Percentiles rank a stretch among this genome's conserved stretches.
Conservation (phyloP, 176 grass and related monocot species). For the Triticum urartu region DNA sequence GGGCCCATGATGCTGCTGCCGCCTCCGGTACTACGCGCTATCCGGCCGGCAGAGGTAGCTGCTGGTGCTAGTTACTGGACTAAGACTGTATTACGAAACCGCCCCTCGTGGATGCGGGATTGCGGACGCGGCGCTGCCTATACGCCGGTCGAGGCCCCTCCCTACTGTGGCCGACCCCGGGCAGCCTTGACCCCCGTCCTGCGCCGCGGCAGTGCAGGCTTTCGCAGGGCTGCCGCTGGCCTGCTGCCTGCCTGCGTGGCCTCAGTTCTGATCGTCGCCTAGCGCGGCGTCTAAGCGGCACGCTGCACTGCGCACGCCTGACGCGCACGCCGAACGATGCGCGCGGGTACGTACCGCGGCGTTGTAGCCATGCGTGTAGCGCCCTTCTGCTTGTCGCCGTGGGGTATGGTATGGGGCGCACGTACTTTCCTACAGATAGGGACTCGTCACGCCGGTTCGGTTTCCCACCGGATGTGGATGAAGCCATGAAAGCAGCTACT, state of each 20-base stretch:
- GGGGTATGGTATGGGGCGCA: neutral
- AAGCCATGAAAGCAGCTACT: too few relatives aligned
- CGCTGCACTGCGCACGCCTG: conserved; percentile 13
- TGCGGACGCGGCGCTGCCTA: neutral
- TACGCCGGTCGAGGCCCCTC: neutral
- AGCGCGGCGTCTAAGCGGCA: conserved; percentile 32
- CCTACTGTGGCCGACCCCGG: conserved; percentile 13
- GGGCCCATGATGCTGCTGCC: neutral
- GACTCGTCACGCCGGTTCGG: conserved; percentile 29
- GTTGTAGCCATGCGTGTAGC: conserved; percentile 25
- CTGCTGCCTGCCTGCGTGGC: conserved; percentile 11
- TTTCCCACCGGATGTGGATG: neutral
- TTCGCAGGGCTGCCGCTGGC: conserved; percentile 15
- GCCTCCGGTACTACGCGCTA: conserved; percentile 7
- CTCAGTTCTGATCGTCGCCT: conserved; percentile 50
- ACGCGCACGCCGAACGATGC: conserved; percentile 44
- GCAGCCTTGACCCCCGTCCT: neutral
- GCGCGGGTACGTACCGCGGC: neutral
- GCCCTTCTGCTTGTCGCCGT: conserved; percentile 36
- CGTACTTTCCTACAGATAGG: conserved; percentile 36
- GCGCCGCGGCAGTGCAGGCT: conserved; percentile 30
- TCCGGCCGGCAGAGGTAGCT: neutral
- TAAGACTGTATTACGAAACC: neutral
- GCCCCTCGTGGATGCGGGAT: neutral
- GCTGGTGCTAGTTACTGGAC: too few relatives aligned